These are phyloP conservation scores for Diaporthe australafricana DNA, from an alignment of 2,329 filamentous ascomycete genomes.

Conservation along the genomic window DNA sequence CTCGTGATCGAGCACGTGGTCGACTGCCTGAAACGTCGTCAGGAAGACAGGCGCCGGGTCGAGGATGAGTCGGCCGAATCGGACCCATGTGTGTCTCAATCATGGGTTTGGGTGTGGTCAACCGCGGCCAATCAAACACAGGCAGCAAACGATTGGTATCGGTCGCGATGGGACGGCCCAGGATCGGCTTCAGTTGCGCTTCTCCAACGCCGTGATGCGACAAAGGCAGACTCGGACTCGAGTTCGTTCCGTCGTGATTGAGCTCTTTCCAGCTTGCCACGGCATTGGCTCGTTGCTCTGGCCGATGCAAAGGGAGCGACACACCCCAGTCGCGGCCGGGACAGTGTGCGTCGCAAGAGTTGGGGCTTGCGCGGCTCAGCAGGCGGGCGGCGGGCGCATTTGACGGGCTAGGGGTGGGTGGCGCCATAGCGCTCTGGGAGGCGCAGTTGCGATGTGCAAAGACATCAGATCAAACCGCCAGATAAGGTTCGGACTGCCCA, in stretches of 20 bases:
- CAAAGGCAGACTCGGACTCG: conserved; percentile 6
- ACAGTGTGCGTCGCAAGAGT: conserved; percentile 20
- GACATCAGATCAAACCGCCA: conserved; percentile 17
- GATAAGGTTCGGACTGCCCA: conserved; percentile 13
- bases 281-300: not conserved
- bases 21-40: not conserved
- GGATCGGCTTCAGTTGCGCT: conserved; percentile 10
- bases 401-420: not conserved
- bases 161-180: conserved; percentile 6
- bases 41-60: not conserved
- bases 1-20: conserved; percentile 9
- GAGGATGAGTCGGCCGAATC: conserved; percentile 7
- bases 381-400: conserved; percentile 6
- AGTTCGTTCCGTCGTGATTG: not conserved
- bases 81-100: not conserved
- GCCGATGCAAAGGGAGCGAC: not conserved
- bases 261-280: not conserved
- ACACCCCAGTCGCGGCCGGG: not conserved
- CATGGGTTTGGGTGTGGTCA: conserved; percentile 14
- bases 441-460: not conserved
- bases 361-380: conserved; percentile 23
- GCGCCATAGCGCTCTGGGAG: not conserved
- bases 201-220: too few species aligned
- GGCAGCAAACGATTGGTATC: not conserved
- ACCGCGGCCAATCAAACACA: conserved; percentile 22